These are phyloP conservation scores for Cardiospermum halicacabum DNA, from an alignment of 345 rosid genomes.

Conservation along the genomic window DNA sequence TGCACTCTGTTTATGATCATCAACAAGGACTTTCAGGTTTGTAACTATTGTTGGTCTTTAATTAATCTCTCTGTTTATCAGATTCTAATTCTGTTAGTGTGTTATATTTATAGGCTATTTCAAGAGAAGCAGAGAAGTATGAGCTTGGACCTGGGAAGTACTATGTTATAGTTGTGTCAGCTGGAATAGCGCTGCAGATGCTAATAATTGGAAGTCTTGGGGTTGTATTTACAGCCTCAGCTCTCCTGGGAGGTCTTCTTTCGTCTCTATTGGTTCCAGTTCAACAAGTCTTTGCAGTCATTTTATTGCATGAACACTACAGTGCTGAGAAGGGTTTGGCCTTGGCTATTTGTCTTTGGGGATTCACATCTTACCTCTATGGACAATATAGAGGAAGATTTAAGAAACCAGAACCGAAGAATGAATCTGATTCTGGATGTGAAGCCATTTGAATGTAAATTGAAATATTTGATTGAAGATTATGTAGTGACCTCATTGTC, in stretches of 20 bases:
- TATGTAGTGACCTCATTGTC: too few relatives aligned
- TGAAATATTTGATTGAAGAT: too few relatives aligned
- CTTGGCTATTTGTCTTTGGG: conserved; percentile 7
- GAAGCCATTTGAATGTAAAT: neutral
- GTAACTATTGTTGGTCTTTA: neutral
- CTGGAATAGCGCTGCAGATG: neutral
- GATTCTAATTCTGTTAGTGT: neutral
- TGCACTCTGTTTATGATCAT: conserved; percentile 4
- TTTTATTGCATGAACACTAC: conserved; percentile 2
- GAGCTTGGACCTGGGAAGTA: conserved; percentile 1
- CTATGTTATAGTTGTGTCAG: neutral
- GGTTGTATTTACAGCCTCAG: neutral
- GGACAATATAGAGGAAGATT: neutral
- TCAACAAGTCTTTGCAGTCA: conserved; percentile 5
- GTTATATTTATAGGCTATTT: neutral
- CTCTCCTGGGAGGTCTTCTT: conserved; percentile 7
- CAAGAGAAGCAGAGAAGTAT: neutral
- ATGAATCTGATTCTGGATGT: neutral
- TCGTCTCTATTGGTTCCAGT: neutral
- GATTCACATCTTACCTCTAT: conserved; percentile 6
- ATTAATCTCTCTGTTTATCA: neutral
- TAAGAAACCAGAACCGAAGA: neutral
- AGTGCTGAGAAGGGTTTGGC: neutral
- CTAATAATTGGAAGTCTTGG: neutral
- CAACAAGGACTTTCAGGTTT: neutral